Base-by-base conservation (phyloP, 2,329 filamentous ascomycete species). In the Truncatella angustata region DNA sequence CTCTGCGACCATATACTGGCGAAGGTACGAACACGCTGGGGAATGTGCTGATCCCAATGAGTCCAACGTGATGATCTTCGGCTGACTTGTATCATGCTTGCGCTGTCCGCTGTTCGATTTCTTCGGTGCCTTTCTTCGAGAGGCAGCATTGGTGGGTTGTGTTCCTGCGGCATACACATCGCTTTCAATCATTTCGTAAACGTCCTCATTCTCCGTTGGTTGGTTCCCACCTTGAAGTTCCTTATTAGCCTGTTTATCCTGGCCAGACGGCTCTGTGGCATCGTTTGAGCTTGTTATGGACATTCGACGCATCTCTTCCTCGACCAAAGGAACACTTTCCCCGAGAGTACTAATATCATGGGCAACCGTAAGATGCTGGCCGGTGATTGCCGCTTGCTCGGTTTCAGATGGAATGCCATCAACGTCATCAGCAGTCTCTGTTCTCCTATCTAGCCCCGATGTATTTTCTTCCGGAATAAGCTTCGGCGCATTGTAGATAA, bases 401-500 rank as follows among this genome's bases (percentile, higher is more conserved):
- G 14, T 16, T 18, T 28, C 20, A 16, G 40, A 23, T 6, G 14
- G 14, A 7, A n/a, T 44, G n/a, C 20, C n/a, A 26, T 40, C 37
- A 9, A 40, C 30, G 24, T 26, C 24, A 34, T 24, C n/a, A 5
- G 24, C 9, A 21, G n/a, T 26, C 7, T 28, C 26, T 26, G 46
- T 28, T 5, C 9, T 4, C 14, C 46, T 44, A 16, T 24, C 11
- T 11, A 44, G 40, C 18, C 56, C 49, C 1, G 28, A 37, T 7
- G 44, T 35, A 6, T 54, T 55, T 10, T 55, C 30, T n/a, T 52
- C 47, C 2, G 66, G 66, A 6, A 83, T 63, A 20, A 94, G 76
- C 48, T 79, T 85, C 3, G 84, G 81, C 2, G 93, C 79, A 63
- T 99, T 96, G 79, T 91, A 96, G 49, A 99, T 93, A 51, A 99